Conservation (phyloP, 257 asterid species). For the Apocynum venetum region DNA sequence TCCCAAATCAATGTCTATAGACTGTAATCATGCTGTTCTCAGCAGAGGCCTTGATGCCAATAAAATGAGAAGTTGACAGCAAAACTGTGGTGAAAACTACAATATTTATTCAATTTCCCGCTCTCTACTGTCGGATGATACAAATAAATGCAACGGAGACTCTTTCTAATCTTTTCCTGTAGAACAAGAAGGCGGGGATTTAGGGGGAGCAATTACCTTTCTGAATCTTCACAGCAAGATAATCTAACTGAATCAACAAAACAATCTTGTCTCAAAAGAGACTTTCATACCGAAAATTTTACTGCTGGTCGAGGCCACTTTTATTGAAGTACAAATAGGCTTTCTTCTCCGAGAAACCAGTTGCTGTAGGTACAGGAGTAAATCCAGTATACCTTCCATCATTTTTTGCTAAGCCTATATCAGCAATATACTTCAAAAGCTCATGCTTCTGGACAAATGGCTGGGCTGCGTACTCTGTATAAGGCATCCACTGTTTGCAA, state of each 20-base stretch:
- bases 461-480: constrained; percentile 70
- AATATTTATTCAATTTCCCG: neutral
- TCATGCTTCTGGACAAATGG: constrained; percentile 66
- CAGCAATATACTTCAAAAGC: constrained; percentile 43
- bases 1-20: neutral
- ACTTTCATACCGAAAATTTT: neutral
- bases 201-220: neutral
- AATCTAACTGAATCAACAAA: neutral
- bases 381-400: constrained; percentile 61
- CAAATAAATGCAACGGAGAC: neutral
- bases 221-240: neutral
- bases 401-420: constrained; percentile 56
- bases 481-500: constrained; percentile 84
- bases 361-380: constrained; percentile 33
- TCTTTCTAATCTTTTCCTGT: neutral
- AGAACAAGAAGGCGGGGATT: neutral
- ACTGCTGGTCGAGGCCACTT: constrained; percentile 5
- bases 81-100: neutral
- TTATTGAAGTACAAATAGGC: constrained; percentile 46
- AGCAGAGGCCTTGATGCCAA: neutral
- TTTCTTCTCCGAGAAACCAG: constrained; percentile 31
- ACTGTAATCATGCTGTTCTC: neutral
- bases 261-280: neutral
- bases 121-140: neutral
- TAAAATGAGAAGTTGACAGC: neutral